A percentile compares a stretch with the other conserved stretches of the same genome.
phyloP scores from a whole-genome alignment of 768 basidiomycete species.

The Termitomyces sp. region DNA sequence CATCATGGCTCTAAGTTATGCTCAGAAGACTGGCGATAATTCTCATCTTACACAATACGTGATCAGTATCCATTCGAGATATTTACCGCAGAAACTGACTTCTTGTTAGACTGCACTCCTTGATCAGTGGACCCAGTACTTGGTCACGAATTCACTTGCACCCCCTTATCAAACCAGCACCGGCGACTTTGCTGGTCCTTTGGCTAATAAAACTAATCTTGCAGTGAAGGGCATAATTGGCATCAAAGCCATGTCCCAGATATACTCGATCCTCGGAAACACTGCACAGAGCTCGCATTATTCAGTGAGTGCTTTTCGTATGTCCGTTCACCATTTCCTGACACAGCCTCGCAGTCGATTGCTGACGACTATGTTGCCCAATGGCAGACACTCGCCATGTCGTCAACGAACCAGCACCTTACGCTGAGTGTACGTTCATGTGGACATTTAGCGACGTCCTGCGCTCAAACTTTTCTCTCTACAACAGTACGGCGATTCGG shows the following conservation, averaged over 20 bases:
- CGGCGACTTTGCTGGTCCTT: constrained; percentile 47
- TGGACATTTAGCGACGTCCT: neutral
- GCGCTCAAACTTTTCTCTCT: neutral
- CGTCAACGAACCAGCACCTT: constrained; percentile 45
- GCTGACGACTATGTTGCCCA: constrained; percentile 46
- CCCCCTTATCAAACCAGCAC: constrained; percentile 50
- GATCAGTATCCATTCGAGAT: constrained; percentile 8
- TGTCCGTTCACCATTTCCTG: neutral
- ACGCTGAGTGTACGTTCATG: constrained; percentile 39
- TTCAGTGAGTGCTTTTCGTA: constrained; percentile 22
- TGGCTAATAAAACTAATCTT: constrained; percentile 63
- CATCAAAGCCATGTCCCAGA: constrained; percentile 58
- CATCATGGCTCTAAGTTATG: constrained; percentile 63
- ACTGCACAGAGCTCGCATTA: constrained; percentile 33
- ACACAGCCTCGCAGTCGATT: constrained; percentile 38
- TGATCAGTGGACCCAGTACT: constrained; percentile 60
- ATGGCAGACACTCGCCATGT: constrained; percentile 49
- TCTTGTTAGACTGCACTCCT: constrained; percentile 31
- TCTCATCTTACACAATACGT: constrained; percentile 45
- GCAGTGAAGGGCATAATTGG: constrained; percentile 70
- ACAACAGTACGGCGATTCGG: constrained; percentile 45
- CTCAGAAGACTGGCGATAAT: constrained; percentile 43
- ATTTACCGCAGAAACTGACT: constrained; percentile 2
- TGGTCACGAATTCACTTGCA: constrained; percentile 44
- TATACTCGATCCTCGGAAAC: constrained; percentile 39